Evolutionary conservation across 2,329 filamentous ascomycete species (phyloP), one percentile per base, ranked within the genome.

Genomic region (Metarhizium brunneum): DNA sequence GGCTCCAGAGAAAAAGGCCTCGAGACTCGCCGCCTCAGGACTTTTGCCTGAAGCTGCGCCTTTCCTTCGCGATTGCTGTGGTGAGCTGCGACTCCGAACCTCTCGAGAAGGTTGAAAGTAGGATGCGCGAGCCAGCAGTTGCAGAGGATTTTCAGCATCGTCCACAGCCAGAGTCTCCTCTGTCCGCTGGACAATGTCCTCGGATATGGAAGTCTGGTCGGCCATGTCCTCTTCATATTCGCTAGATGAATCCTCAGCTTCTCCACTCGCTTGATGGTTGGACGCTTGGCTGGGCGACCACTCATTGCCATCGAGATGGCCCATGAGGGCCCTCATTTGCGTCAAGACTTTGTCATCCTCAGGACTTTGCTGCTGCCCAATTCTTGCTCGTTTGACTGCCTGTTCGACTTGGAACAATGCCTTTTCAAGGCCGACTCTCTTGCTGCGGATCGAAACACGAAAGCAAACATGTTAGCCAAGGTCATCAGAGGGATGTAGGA

Each of bases 351-450:
- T 74, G 47, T 72, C 70, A 54, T 78, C 76, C 30, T 78, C 75
- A 0, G 69, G 64, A 32, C 69, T 71, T 53, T 73, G 70, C 18
- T 73, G 60, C 14, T 59, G 63, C 49, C 76, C 73, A 53, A 76
- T 67, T 54, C 76, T 74, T 29, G 81, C 78, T 51, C 83, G 73
- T 64, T 81, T 77, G 54, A 86, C 73, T 13, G 85, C 87, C 66
- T 89, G 83, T 64, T 89, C 85, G 58, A 90, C 85, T 64, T 88
- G 86, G 63, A 82, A 83, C 20, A 90, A 78, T 3, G 86, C 86
- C 69, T 89, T 90, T 59, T 89, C 86, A 35, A 90, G 71, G 1
- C 87, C 87, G 16, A 84, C 86, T 45, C 87, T 82, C 69, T 90
- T 90, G 68, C 86, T 89, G 42, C 4, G 8, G 52, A 10, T 14